phyloP scores from a whole-genome alignment of 331 rosid species.

The Malus hybrid region DNA sequence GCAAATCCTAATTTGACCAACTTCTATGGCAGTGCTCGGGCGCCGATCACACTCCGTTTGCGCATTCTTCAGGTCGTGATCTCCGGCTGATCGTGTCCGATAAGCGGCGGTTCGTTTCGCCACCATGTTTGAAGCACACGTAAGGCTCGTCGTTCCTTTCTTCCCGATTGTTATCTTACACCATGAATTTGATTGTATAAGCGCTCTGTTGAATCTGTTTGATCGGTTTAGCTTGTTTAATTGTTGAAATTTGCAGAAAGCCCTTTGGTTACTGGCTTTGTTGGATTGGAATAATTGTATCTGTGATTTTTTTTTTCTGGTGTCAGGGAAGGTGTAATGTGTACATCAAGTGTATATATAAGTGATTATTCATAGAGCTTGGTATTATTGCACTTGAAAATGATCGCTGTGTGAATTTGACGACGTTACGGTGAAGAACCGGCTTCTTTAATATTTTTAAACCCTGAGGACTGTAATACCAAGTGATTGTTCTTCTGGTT shows the following conservation, averaged over 20 bases:
- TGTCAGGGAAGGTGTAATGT: background rate
- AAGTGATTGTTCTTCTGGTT: background rate
- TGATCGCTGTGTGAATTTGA: background rate
- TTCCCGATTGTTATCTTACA: background rate
- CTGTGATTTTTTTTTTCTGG: background rate
- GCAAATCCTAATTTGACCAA: background rate
- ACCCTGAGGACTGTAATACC: background rate
- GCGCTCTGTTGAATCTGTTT: background rate
- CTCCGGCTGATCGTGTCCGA: conserved; percentile 3
- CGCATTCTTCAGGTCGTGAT: background rate
- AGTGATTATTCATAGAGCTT: background rate
- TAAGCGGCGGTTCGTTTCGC: conserved; percentile 1
- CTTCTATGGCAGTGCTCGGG: conserved; percentile 15
- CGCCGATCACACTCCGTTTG: conserved; percentile 15
- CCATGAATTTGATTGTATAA: background rate
- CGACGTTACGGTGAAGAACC: background rate
- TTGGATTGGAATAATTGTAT: background rate
- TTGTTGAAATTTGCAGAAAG: background rate
- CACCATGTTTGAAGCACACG: conserved; percentile 44
- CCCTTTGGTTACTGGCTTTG: background rate
- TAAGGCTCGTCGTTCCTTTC: conserved; percentile 9
- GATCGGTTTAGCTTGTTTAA: background rate
- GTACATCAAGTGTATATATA: background rate
- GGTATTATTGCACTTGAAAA: background rate
- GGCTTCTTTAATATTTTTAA: background rate